phyloP scores from a whole-genome alignment of 257 asterid species.

The Solanum clarkiae region DNA sequence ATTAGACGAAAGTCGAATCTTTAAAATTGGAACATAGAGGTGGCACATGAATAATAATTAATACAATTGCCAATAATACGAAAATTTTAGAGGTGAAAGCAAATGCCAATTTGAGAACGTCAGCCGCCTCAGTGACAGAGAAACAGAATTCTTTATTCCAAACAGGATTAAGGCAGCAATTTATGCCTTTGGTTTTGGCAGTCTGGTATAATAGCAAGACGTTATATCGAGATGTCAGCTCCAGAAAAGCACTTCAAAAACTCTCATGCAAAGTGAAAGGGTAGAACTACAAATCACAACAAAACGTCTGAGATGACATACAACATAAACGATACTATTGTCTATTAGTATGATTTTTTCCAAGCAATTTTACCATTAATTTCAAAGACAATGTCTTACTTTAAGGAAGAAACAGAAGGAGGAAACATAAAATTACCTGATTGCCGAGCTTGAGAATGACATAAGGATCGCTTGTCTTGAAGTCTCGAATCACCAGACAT shows the following conservation, averaged over 20 bases:
- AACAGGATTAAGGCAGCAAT: conserved; percentile 32
- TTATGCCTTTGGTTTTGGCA: conserved; percentile 33
- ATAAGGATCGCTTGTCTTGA: conserved; percentile 41
- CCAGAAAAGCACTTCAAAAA: neutral
- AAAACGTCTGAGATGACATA: neutral
- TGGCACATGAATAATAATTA: neutral
- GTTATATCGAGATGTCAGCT: neutral
- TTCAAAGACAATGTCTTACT: neutral
- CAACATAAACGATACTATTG: neutral
- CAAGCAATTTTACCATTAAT: neutral
- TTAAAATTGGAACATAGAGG: neutral
- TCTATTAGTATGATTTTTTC: neutral
- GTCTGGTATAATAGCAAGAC: conserved; percentile 11
- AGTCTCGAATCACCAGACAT: conserved; percentile 28
- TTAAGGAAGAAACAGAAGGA: neutral
- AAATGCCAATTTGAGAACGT: conserved; percentile 25
- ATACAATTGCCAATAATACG: neutral
- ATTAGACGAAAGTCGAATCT: neutral
- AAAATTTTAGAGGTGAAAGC: neutral
- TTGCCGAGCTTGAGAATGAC: conserved; percentile 31
- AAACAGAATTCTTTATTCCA: conserved; percentile 42
- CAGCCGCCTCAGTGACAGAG: conserved; percentile 24
- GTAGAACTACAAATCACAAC: neutral
- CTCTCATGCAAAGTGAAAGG: neutral
- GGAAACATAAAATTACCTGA: conserved; percentile 13